phyloP scores from a whole-genome alignment of 2,329 filamentous ascomycete genomes.

The Aureobasidium pullulans region DNA sequence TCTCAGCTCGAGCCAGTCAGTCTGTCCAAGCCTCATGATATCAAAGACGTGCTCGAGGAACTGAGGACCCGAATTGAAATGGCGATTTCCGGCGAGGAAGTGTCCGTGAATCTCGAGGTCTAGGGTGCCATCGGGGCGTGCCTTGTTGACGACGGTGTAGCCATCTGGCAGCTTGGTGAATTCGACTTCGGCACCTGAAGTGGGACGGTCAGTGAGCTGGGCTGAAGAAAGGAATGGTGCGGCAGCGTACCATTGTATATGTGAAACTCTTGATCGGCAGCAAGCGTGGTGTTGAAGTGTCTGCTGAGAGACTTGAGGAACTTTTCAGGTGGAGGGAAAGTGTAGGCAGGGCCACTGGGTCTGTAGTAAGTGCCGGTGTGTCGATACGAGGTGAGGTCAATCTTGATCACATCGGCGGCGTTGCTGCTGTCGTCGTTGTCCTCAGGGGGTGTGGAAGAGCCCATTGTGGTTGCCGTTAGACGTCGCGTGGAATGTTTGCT shows the following conservation, averaged over 20 bases:
- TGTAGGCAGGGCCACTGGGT: background rate
- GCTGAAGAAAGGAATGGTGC: background rate
- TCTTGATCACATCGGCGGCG: background rate
- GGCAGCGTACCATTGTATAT: no score
- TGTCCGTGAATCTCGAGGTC: background rate
- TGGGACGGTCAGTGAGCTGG: background rate
- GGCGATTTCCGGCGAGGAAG: background rate
- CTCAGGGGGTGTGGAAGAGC: background rate
- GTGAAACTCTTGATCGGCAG: background rate
- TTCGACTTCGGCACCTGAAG: background rate
- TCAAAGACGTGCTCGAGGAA: background rate
- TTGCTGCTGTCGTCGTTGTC: background rate
- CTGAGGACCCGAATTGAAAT: background rate
- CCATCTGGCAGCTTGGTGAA: background rate
- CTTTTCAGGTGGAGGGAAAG: background rate
- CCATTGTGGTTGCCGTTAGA: background rate
- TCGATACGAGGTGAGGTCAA: background rate
- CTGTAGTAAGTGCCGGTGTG: background rate
- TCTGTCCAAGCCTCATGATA: background rate
- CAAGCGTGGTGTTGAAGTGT: background rate
- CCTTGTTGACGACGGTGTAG: background rate
- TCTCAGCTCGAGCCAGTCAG: background rate
- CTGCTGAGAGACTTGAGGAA: background rate
- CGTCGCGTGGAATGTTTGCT: background rate
- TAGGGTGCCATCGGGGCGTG: background rate